These are phyloP conservation scores for Ganoderma multipileum DNA, from an alignment of 1,284 basidiomycete genomes.

Conservation along the genomic window DNA sequence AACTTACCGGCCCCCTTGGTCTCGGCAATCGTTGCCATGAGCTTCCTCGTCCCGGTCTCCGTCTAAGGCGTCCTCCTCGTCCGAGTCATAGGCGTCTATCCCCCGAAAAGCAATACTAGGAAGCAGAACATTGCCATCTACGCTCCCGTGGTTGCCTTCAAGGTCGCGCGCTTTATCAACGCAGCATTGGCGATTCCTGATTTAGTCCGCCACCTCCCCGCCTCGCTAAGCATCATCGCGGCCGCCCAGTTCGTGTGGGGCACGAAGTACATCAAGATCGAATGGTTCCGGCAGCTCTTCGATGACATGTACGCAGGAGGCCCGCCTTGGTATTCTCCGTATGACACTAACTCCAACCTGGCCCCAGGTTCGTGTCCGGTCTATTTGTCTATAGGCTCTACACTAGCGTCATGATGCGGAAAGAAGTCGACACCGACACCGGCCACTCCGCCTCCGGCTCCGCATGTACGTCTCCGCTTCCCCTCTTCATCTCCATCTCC, in stretches of 20 bases:
- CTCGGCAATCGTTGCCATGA: constrained; percentile 9
- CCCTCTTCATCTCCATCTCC: neutral
- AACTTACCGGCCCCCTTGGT: neutral
- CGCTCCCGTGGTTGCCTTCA: neutral
- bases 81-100: constrained; percentile 35
- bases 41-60: constrained; percentile 27
- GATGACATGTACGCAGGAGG: constrained; percentile 33
- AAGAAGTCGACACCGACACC: neutral
- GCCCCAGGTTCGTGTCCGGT: neutral
- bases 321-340: too few relatives aligned
- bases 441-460: neutral
- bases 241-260: neutral
- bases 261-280: constrained; percentile 24
- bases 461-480: neutral
- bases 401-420: neutral
- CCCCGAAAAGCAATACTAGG: constrained; percentile 4
- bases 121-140: constrained; percentile 14
- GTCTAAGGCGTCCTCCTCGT: constrained; percentile 35
- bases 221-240: neutral
- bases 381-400: neutral
- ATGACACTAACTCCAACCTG: neutral
- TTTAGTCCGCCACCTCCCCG: neutral
- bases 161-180: neutral
- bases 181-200: neutral
- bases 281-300: constrained; percentile 39